Conservation (phyloP, 805 yeast genomes). For the Myxozyma monticola region DNA sequence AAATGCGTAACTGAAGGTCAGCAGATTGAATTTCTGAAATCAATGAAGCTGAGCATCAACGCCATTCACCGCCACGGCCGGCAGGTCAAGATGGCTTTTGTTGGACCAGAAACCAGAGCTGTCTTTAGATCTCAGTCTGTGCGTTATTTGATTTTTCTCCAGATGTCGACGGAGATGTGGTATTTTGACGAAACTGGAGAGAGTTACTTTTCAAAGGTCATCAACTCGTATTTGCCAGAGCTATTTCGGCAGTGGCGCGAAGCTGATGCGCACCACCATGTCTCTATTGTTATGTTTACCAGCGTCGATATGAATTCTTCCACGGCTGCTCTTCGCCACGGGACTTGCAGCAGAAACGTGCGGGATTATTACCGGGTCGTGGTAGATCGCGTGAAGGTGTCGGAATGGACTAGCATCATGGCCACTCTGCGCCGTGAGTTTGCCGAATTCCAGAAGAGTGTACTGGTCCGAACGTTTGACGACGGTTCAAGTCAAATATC, state of each 20-base stretch:
- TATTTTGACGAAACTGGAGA: constrained; percentile 96
- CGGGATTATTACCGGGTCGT: constrained; percentile 88
- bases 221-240: constrained; percentile 87
- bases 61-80: constrained; percentile 46
- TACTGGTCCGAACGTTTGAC: constrained; percentile 49
- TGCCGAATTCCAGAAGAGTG: constrained; percentile 74
- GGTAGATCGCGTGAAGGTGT: constrained; percentile 87
- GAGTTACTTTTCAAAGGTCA: constrained; percentile 85
- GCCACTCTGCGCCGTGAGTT: constrained; percentile 81
- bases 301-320: constrained; percentile 47
- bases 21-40: constrained; percentile 58
- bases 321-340: constrained; percentile 50
- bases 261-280: constrained; percentile 82
- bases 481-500: constrained; percentile 45
- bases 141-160: constrained; percentile 75
- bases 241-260: constrained; percentile 86
- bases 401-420: constrained; percentile 92
- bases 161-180: constrained; percentile 95
- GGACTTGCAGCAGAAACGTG: constrained; percentile 67
- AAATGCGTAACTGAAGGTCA: constrained; percentile 69
- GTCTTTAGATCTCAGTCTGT: constrained; percentile 93
- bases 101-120: constrained; percentile 57
- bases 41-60: constrained; percentile 62
- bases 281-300: constrained; percentile 85
- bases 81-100: constrained; percentile 21